phyloP scores from a whole-genome alignment of 2,329 filamentous ascomycete genomes.

The Calonectria crousiana region DNA sequence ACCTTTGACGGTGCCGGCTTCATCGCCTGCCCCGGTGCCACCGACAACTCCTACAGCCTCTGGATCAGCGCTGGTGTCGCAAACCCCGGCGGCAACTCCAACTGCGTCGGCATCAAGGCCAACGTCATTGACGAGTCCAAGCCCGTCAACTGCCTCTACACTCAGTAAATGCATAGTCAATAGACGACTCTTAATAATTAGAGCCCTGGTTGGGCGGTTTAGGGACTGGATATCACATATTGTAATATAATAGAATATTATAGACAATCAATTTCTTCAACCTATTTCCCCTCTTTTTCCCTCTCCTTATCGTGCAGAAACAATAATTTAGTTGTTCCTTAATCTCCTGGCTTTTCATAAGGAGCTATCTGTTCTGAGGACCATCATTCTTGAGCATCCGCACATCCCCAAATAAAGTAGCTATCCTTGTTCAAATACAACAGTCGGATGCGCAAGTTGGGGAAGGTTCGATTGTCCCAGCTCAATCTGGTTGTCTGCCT shows the following conservation, averaged over 20 bases:
- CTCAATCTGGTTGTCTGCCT: no score
- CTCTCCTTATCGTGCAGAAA: no score
- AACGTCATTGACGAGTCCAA: slow-evolving; percentile 43
- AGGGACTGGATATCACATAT: neutral
- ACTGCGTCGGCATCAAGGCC: slow-evolving; percentile 52
- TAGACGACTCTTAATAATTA: neutral
- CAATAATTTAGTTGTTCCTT: no score
- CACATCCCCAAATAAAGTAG: no score
- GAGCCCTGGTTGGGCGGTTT: neutral
- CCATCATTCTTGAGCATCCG: no score
- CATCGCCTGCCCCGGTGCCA: slow-evolving; percentile 64
- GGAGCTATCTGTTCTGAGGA: no score
- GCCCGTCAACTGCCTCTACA: slow-evolving; percentile 55
- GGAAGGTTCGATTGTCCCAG: no score
- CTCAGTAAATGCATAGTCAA: slow-evolving; percentile 5
- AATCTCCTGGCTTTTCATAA: no score
- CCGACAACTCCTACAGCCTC: slow-evolving; percentile 54
- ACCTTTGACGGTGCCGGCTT: slow-evolving; percentile 58
- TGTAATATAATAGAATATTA: neutral
- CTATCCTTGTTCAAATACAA: no score
- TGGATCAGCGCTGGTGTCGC: slow-evolving; percentile 49
- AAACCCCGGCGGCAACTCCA: slow-evolving; percentile 52
- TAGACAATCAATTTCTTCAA: neutral
- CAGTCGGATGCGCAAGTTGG: no score
- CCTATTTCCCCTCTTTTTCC: no score